These are phyloP conservation scores for Arachis stenosperma DNA, from an alignment of 306 rosid species.

Conservation along the genomic window DNA sequence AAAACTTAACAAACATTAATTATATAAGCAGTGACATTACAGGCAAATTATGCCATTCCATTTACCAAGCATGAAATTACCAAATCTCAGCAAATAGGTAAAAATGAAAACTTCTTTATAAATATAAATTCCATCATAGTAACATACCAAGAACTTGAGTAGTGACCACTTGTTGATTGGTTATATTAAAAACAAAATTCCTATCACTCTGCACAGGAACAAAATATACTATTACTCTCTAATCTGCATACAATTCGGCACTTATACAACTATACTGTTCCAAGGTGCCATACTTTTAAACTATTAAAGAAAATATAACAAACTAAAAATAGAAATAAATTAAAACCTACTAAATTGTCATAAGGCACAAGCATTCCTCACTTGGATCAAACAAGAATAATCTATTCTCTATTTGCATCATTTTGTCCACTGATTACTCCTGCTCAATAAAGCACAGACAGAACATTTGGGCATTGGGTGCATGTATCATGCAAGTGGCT, in stretches of 20 bases:
- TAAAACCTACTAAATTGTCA: neutral
- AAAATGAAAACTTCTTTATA: neutral
- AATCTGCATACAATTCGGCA: too few species aligned
- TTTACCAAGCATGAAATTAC: neutral
- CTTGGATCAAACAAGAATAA: neutral
- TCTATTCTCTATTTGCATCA: neutral
- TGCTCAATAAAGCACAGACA: neutral
- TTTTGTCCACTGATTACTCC: neutral
- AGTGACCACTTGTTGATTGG: neutral
- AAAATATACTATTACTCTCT: neutral
- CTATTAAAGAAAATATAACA: neutral
- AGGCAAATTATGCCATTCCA: neutral
- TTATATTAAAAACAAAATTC: neutral
- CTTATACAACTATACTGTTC: too few species aligned
- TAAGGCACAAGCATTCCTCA: too few species aligned
- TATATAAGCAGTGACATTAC: neutral
- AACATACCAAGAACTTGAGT: neutral
- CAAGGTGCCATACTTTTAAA: neutral
- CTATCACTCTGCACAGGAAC: neutral
- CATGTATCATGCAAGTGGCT: neutral
- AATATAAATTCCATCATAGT: neutral
- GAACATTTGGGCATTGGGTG: neutral
- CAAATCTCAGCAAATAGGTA: neutral
- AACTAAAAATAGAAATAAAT: neutral
- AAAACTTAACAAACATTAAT: neutral